These are phyloP conservation scores for Streptanthus diversifolius DNA, from an alignment of 345 rosid species.

Conservation along the genomic window DNA sequence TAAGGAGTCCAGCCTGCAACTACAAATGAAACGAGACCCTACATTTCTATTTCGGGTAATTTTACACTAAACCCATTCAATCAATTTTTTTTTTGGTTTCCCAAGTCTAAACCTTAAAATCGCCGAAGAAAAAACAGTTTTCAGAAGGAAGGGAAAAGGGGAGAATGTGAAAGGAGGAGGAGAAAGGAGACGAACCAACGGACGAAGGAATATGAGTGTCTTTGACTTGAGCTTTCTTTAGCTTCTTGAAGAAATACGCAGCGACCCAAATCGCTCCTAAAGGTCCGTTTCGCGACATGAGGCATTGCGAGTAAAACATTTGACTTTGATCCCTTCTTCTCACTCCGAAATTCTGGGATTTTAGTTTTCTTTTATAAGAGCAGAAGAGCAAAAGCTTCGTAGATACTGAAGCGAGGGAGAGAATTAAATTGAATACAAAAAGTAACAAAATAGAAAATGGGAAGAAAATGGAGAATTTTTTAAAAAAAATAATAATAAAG, in stretches of 20 bases:
- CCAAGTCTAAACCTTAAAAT: conserved; percentile 11
- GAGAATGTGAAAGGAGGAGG: background rate
- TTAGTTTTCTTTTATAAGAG: background rate
- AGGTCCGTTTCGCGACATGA: conserved; percentile 62
- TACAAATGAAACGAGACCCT: conserved; percentile 11
- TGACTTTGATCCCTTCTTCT: background rate
- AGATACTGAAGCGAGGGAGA: conserved; percentile 27
- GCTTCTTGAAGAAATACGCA: conserved; percentile 73
- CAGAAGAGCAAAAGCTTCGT: background rate
- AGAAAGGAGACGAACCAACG: conserved; percentile 57
- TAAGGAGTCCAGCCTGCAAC: background rate
- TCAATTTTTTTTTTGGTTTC: background rate
- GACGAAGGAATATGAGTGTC: conserved; percentile 64
- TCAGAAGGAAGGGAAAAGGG: background rate
- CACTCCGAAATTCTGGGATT: background rate
- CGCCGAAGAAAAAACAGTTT: background rate
- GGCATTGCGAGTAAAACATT: conserved; percentile 63
- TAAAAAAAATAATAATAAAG: background rate
- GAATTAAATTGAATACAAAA: background rate
- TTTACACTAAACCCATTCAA: background rate
- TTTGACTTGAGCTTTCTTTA: conserved; percentile 65
- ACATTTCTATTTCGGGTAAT: background rate
- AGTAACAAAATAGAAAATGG: background rate
- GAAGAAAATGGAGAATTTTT: background rate
- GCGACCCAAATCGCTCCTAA: conserved; percentile 76